A percentile compares a stretch with the other conserved stretches of the same genome.
Conservation (phyloP, 2,329 filamentous ascomycete genomes). For the Fusarium sp. region DNA sequence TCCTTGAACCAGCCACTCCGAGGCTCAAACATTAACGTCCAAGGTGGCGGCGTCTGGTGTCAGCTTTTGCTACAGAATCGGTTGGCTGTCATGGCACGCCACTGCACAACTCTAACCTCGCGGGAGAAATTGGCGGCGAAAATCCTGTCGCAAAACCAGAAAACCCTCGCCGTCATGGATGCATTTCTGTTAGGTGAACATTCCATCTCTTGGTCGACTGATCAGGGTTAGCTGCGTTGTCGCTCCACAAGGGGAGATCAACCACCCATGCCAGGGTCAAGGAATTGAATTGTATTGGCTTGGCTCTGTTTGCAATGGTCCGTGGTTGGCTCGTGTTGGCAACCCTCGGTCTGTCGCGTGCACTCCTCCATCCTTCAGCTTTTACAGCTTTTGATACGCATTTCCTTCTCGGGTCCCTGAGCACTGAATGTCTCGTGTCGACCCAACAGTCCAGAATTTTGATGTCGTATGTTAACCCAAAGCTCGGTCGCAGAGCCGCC, state of each 20-base stretch:
- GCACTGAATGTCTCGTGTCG: not conserved
- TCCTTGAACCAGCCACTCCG: constrained; percentile 21
- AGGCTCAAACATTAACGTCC: constrained; percentile 16
- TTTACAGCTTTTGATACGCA: not conserved
- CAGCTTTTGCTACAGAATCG: constrained; percentile 12
- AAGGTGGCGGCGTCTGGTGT: constrained; percentile 21
- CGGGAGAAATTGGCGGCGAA: constrained; percentile 1
- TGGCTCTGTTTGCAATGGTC: not conserved
- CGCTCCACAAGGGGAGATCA: constrained; percentile 23
- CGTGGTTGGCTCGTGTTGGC: constrained; percentile 25
- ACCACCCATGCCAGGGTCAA: constrained; percentile 6
- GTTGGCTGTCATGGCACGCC: constrained; percentile 26
- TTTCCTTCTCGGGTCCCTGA: not conserved
- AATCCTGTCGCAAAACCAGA: not conserved
- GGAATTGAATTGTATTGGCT: constrained; percentile 5
- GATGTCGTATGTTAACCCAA: not conserved
- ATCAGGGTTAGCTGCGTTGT: constrained; percentile 22
- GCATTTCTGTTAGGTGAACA: constrained; percentile 13
- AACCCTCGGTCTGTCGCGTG: constrained; percentile 21
- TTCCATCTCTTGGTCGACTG: constrained; percentile 13
- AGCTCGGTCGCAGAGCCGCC: not conserved
- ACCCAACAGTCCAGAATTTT: not conserved
- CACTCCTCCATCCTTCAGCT: constrained; percentile 1
- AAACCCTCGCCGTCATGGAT: constrained; percentile 11
- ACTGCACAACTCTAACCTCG: constrained; percentile 34